Base-by-base conservation (phyloP, 192 early-diverging fungal genomes). In the Chytriomyces hyalinus region DNA sequence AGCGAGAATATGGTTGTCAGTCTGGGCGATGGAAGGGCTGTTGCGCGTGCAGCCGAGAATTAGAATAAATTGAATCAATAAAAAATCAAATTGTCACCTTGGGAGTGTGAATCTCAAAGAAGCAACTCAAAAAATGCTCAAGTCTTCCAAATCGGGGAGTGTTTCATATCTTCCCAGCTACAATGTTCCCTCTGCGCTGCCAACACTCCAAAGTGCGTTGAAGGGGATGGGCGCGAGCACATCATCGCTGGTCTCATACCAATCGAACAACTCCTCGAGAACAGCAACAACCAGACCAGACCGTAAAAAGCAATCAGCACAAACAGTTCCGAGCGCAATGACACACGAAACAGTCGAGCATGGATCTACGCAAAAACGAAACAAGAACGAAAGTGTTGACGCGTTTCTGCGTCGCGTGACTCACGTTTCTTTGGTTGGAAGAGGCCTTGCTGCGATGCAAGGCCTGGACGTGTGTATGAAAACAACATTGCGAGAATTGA, bases 391-490 rank as follows among this genome's bases (percentile, higher is more conserved):
- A 70, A 53, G 62, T 6, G 64, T 74, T 5, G 85, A 85, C 45
- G 73, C 73, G n/a, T 87, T 86, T 74, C 67, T 86, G 47, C 20
- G 65, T 43, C 74, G 85, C 15, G 75, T 84, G 53, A 87, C 78
- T 1, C 86, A 87, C 71, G 73, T 86, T 11, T 83, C 85, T 0
- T 69, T 88, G 26, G 78, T 80, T 28, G 80, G 77, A 11, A 82
- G 78, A 67, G 82, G 79, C 13, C 80, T 88, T 64, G 75, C 67
- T 43, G 45, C 73, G 10, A 86, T 87, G 82, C 82, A 84, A 51
- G 82, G 82, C 47, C 64, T 84, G 26, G 51, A 81, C 13, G 47
- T 82, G 26, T 86, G 85, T 86, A 87, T 73, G 88, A 89, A 57
- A 89, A 89, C 73, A 73, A 76, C 6, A 85, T 89, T 63, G 78